Percentiles rank a stretch among this genome's conserved stretches.
These are phyloP conservation scores for Phlyctochytrium bullatum DNA, from an alignment of 192 early-diverging fungal genomes.

Conservation along the genomic window DNA sequence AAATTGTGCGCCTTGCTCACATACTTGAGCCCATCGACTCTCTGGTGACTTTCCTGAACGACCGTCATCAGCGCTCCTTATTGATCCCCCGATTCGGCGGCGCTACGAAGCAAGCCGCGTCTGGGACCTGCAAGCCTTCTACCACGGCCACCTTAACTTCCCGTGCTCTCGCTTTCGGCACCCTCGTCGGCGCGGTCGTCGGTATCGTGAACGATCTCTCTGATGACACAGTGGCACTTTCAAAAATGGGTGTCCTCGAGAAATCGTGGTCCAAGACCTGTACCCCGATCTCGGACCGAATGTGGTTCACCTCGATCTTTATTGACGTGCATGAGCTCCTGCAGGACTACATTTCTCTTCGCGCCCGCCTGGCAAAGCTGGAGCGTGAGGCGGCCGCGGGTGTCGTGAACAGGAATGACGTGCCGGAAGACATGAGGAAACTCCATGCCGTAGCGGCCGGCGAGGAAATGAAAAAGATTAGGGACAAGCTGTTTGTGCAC, in stretches of 20 bases:
- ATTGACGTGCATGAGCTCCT: constrained; percentile 62
- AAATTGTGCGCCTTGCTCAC: constrained; percentile 69
- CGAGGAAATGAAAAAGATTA: constrained; percentile 10
- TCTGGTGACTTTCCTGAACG: constrained; percentile 19
- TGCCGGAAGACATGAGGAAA: neutral
- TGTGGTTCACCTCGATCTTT: constrained; percentile 70
- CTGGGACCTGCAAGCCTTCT: neutral
- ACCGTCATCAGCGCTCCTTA: neutral
- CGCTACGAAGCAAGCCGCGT: too few species aligned
- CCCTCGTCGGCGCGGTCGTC: constrained; percentile 23
- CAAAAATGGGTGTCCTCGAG: constrained; percentile 65
- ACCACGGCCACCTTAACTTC: neutral
- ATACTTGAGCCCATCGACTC: constrained; percentile 64
- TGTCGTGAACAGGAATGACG: neutral
- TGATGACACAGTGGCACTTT: constrained; percentile 72
- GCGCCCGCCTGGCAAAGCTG: constrained; percentile 16
- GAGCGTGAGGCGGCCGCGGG: neutral
- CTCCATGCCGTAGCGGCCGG: neutral
- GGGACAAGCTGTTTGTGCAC: constrained; percentile 46
- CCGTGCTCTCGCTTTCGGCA: neutral
- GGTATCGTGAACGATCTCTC: constrained; percentile 67
- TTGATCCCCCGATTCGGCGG: neutral
- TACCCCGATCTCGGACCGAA: constrained; percentile 59
- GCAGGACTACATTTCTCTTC: constrained; percentile 26
- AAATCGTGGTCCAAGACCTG: constrained; percentile 46